A percentile compares a stretch with the other conserved stretches of the same genome.
Conservation (phyloP, 208 protist species). For the Trypanosoma lewisi region DNA sequence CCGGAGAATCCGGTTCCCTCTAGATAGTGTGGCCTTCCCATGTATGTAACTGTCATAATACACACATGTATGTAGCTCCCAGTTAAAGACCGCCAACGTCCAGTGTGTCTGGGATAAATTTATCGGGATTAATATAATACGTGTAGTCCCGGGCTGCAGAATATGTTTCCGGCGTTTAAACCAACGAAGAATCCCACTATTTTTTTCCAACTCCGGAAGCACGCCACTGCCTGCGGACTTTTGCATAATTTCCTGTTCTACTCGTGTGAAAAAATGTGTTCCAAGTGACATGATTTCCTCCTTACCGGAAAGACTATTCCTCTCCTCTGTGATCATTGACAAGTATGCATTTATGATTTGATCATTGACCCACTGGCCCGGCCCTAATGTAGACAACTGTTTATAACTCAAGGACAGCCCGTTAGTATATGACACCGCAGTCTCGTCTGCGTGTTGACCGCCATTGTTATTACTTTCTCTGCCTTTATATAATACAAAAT, state of each 20-base stretch:
- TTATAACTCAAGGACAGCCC: conserved; percentile 50
- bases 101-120: conserved; percentile 76
- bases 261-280: conserved; percentile 79
- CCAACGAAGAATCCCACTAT: conserved; percentile 65
- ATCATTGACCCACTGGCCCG: conserved; percentile 70
- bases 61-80: conserved; percentile 33
- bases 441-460: conserved; percentile 31
- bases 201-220: conserved; percentile 29
- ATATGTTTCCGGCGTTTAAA: conserved; percentile 62
- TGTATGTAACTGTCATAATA: conserved; percentile 73
- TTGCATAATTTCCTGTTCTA: conserved; percentile 43
- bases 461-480: not conserved
- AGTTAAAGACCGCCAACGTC: conserved; percentile 64
- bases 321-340: conserved; percentile 54
- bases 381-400: conserved; percentile 54
- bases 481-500: conserved; percentile 16
- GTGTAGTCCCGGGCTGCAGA: conserved; percentile 42
- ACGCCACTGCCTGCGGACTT: not conserved
- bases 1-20: conserved; percentile 29
- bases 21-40: conserved; percentile 12
- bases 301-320: conserved; percentile 10
- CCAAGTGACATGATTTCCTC: conserved; percentile 47
- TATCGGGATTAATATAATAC: conserved; percentile 67
- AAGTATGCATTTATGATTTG: conserved; percentile 86
- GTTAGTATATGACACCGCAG: conserved; percentile 31